Percentiles rank a stretch among this genome's conserved stretches.
These are phyloP conservation scores for Geranium brycei DNA, from an alignment of 345 rosid genomes.

Conservation along the genomic window DNA sequence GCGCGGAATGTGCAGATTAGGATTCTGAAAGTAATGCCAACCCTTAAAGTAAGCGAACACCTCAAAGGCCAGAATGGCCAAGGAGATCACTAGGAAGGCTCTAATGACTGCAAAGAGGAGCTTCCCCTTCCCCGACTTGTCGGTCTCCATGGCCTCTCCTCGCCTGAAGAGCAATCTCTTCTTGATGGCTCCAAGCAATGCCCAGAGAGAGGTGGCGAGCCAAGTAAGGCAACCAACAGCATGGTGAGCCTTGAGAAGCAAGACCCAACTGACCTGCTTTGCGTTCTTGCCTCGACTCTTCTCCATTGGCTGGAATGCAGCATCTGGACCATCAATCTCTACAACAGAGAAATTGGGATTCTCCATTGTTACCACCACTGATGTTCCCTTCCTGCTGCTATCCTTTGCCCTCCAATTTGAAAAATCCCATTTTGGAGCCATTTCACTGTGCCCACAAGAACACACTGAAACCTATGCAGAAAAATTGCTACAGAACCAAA, in stretches of 20 bases:
- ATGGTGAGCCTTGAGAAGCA: conserved; percentile 80
- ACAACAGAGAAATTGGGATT: conserved; percentile 70
- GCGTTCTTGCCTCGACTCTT: conserved; percentile 78
- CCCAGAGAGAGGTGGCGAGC: conserved; percentile 62
- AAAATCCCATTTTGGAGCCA: conserved; percentile 66
- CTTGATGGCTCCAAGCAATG: conserved; percentile 66
- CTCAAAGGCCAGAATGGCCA: conserved; percentile 49
- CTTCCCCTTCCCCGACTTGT: conserved; percentile 51
- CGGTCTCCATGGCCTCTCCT: conserved; percentile 42
- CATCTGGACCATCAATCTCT: conserved; percentile 79
- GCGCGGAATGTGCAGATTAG: conserved; percentile 45
- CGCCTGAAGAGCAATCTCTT: conserved; percentile 50
- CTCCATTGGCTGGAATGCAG: conserved; percentile 71
- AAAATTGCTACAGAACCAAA: neutral
- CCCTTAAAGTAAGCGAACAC: conserved; percentile 59
- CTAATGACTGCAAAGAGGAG: conserved; percentile 46
- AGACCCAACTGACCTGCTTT: conserved; percentile 82
- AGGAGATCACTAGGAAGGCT: conserved; percentile 34
- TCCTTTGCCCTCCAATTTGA: conserved; percentile 59
- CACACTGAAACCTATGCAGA: neutral
- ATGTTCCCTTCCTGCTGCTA: conserved; percentile 49
- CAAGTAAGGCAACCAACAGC: conserved; percentile 79
- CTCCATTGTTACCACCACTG: conserved; percentile 85
- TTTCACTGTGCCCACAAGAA: conserved; percentile 10
- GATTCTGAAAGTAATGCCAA: conserved; percentile 63